Percentiles rank a stretch among this genome's conserved stretches.
These are phyloP conservation scores for Arbutus unedo DNA, from an alignment of 148 eudicot genomes.

Conservation along the genomic window DNA sequence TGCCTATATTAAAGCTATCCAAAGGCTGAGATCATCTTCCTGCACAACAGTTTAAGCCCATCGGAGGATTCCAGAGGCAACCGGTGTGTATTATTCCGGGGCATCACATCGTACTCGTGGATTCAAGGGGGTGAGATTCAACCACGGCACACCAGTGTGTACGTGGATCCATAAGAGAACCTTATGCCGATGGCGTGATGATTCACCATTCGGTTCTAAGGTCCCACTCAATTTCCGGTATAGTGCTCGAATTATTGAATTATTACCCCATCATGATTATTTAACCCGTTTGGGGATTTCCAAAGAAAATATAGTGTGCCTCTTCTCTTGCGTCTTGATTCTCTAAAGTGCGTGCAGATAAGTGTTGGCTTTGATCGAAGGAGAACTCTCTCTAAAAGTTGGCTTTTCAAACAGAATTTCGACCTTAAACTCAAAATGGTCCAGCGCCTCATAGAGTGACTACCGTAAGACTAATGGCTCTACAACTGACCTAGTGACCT, in stretches of 20 bases:
- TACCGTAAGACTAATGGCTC: no score
- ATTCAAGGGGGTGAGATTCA: neutral
- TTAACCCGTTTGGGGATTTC: neutral
- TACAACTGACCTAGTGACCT: no score
- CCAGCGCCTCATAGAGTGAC: no score
- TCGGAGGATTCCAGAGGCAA: neutral
- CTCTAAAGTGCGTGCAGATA: neutral
- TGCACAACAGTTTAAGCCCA: neutral
- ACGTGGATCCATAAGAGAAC: neutral
- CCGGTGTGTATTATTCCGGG: neutral
- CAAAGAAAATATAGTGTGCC: neutral
- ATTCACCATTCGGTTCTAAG: neutral
- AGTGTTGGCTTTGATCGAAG: no score
- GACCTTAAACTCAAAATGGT: no score
- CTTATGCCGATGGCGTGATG: neutral
- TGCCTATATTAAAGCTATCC: neutral
- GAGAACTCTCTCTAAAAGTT: no score
- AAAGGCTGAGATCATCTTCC: neutral
- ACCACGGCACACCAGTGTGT: neutral
- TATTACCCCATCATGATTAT: neutral
- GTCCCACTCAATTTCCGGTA: neutral
- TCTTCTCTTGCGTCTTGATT: neutral
- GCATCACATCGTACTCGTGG: neutral
- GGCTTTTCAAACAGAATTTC: no score
- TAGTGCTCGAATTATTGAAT: neutral